Base-by-base conservation (phyloP, 202 grass and related monocot species). In the Schoenoplectus triqueter region DNA sequence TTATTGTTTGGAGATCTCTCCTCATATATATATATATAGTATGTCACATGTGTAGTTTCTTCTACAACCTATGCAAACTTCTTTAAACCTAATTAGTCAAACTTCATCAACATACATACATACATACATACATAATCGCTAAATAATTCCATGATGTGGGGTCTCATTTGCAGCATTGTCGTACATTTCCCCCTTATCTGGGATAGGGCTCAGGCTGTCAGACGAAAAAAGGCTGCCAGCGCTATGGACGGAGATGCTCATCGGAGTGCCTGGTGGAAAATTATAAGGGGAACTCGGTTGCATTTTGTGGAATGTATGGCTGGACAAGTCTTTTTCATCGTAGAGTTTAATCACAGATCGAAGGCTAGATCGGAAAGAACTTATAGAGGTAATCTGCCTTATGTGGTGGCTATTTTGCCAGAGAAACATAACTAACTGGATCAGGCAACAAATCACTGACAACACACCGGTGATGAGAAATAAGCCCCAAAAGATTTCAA, bases 391-490 rank as follows among this genome's bases (percentile, higher is more conserved):
- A 19, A 84, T 63, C 40, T 6, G 4, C 56, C 19, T 41, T 57
- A 94, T 63, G 15, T 0, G 0, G 0, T 9, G 63, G 22, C 80
- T 47, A 64, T 86, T 89, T 62, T 50, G 15, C 1, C 54, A 78
- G 60, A 80, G 1, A 73, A 94, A 92, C 50, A 54, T 18, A 21
- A 11, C n/a, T 0, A 97, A 84, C 17, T 94, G 89, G 39, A 87
- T 3, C 48, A 82, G 9, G 78, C 70, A 86, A 68, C 88, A 92
- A 13, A 89, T 0, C 14, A 92, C 49, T 9, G 92, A 94, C 0
- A 87, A 90, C 22, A 46, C 47, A 5, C 92, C 94, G 10, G 94
- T 94, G 73, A 97, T 64, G 64, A 97, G 86, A 82, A 98, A 98
- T 2, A 95, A 88, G 14, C 95, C 93, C 88, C 88, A 81, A 86